Conservation (phyloP, 1,284 basidiomycete species). For the Fomitiporia mediterranea region DNA sequence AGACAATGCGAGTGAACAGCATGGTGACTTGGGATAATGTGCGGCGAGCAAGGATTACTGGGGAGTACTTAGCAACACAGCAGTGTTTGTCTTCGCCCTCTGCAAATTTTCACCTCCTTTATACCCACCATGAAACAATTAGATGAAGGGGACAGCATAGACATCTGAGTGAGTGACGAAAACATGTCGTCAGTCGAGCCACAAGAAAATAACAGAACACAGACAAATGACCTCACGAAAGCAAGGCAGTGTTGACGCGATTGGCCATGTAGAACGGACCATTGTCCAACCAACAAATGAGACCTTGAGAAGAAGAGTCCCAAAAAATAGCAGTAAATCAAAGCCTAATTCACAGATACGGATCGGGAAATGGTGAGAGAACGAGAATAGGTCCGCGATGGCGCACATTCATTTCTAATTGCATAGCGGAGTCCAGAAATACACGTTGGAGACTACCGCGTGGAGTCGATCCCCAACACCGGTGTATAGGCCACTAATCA, state of each 20-base stretch:
- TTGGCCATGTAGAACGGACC: background rate
- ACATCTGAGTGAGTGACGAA: background rate
- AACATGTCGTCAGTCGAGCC: background rate
- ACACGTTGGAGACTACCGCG: background rate
- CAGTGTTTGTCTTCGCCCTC: background rate
- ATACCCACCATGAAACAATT: background rate
- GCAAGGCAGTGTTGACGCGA: background rate
- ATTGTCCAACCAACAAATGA: background rate
- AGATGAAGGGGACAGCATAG: background rate
- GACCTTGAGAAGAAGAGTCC: background rate
- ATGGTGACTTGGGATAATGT: background rate
- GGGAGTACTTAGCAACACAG: background rate
- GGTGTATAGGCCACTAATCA: background rate
- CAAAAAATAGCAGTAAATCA: background rate
- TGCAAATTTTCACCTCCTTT: background rate
- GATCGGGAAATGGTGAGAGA: background rate
- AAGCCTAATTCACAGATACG: background rate
- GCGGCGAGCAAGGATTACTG: background rate
- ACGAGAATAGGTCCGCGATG: background rate
- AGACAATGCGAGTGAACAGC: constrained; percentile 14
- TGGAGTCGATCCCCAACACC: background rate
- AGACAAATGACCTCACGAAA: background rate
- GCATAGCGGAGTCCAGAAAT: background rate
- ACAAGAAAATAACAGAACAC: background rate
- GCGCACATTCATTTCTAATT: background rate